Evolutionary conservation across 371 early-diverging fungal species (phyloP).

Genomic region (Mortierella sp.): DNA sequence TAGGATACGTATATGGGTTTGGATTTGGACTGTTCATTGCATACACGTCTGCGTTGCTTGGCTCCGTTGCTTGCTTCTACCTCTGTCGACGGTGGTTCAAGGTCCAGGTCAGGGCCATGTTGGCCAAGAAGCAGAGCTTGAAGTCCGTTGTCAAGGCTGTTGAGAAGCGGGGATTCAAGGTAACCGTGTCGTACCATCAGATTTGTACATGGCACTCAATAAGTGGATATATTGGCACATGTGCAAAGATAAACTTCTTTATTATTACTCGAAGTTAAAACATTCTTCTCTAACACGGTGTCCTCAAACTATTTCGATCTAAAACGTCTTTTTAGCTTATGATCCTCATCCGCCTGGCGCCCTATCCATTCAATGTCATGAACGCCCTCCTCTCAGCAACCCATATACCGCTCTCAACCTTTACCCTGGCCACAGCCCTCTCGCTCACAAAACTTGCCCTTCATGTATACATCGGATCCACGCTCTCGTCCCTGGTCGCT

Average conservation of each 20-base stretch:
- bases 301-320: neutral
- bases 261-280: too few relatives aligned
- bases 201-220: conserved; percentile 5
- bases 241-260: too few relatives aligned
- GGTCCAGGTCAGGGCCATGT: conserved; percentile 59
- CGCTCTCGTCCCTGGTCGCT: conserved; percentile 69
- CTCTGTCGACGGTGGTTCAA: conserved; percentile 66
- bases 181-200: conserved; percentile 28
- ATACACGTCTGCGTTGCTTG: conserved; percentile 69
- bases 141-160: conserved; percentile 72
- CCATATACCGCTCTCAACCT: conserved; percentile 65
- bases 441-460: conserved; percentile 72
- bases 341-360: conserved; percentile 77
- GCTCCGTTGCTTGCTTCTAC: conserved; percentile 71
- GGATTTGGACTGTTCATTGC: conserved; percentile 68
- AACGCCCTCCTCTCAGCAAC: conserved; percentile 77
- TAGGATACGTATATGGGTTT: conserved; percentile 77
- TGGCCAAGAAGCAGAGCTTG: conserved; percentile 66
- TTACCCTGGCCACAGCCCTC: conserved; percentile 72
- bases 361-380: conserved; percentile 81
- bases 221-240: too few relatives aligned
- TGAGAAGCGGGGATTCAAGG: conserved; percentile 79
- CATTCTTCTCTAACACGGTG: neutral
- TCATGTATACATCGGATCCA: conserved; percentile 82
- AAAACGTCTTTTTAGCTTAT: conserved; percentile 58